Base-by-base conservation (phyloP, 306 rosid species). In the Trifolium subterraneum region DNA sequence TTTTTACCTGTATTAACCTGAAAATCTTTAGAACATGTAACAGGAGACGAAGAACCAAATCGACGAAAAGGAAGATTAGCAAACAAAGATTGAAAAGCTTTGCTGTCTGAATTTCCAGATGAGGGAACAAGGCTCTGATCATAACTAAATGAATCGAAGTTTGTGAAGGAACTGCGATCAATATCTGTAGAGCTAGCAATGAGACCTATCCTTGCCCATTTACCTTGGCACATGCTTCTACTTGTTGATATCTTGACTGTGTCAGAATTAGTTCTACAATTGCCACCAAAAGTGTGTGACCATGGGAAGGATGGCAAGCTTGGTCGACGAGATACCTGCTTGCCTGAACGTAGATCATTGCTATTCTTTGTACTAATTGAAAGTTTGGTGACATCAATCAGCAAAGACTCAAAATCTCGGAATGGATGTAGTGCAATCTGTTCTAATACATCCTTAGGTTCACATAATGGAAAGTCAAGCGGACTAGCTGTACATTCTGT, bases 261-360 rank as follows among this genome's bases (percentile, higher is more conserved):
- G 72, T 95, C 99, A 13, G 91, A 87, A 86, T 78, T 92, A 68
- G 83, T 76, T 87, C 96, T 88, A 84, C 84, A 87, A 74, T 90
- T 87, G 54, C 96, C 90, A 70, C 80, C 90, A 62, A 87, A 90
- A 76, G 87, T 68, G 79, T 95, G 91, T 47, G 98, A 95, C 99
- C 99, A 95, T 36, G 87, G 86, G 86, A 92, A 90, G 50, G 97
- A 82, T 12, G 92, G 88, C 87, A 95, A 89, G 87, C 91, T 90
- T 44, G 87, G 85, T 47, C 87, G 83, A 63, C 92, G 92, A 74
- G 85, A 75, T 74, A 84, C 83, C 82, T 88, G 96, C 91, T 88
- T 92, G 79, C 86, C 83, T 14, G 88, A 64, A 50, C 96, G 94
- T 25, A 76, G 68, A 76, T 92, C 99, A 69, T 86, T 62, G 41